Evolutionary conservation across 2,329 filamentous ascomycete species (phyloP), one percentile per base, ranked within the genome.

Genomic region (Cladosporium sp.): DNA sequence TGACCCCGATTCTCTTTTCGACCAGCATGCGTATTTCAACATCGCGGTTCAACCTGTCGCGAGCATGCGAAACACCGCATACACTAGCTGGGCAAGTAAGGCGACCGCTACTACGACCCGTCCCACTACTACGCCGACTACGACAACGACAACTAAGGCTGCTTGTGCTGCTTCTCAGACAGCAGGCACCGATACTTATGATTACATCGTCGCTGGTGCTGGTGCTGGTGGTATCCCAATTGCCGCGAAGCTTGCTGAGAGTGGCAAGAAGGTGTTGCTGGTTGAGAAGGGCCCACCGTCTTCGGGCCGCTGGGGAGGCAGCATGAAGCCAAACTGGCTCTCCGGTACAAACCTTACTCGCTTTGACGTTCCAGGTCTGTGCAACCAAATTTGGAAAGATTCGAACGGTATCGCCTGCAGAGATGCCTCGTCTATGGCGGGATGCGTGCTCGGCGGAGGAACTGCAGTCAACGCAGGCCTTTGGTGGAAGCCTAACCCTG

Each of bases 301-400:
- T 7, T 80, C 84, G 1, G 82, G 78, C 13, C 73, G 79, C 54
- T 86, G 82, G 72, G 78, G 80, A 18, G 82, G 83, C 39, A 78
- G 69, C 20, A 73, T 83, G 67, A 77, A 75, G 50, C 79, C 82
- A 0, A 64, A 67, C 1, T 88, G 85, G 85, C 74, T 82, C 11
- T 67, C 76, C 22, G 77, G 76, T 32, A 80, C 78, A 11, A 79
- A 80, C 41, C 67, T 87, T 25, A 86, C 84, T 4, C 81, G 84
- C 41, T 86, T 88, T 57, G 84, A 88, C 59, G 78, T 87, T 4
- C 84, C 84, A 0, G 82, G 83, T 45, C 77, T 87, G 50, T 85
- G 82, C 65, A 87, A 86, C 63, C 73, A 86, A 66, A 85, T 88
- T 56, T 85, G 82, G 78, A 68, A 73, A 2, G 77, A 85, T 59